phyloP scores from a whole-genome alignment of 2,329 filamentous ascomycete genomes.

The Colletotrichum costaricense region DNA sequence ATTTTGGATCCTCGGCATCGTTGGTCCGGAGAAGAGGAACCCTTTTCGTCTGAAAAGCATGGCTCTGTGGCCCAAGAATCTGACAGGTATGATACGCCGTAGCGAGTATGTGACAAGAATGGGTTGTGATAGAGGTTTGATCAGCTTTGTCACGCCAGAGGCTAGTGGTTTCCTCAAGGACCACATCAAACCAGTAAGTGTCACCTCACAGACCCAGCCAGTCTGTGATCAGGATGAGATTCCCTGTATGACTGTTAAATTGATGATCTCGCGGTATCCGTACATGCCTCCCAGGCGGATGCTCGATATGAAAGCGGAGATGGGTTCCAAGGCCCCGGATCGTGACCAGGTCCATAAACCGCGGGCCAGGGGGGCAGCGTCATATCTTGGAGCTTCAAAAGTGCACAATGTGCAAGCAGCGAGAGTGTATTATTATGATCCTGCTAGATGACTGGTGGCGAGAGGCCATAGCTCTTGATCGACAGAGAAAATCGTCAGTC shows the following conservation, averaged over 20 bases:
- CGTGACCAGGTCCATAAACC: neutral
- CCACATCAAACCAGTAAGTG: neutral
- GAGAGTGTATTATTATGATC: neutral
- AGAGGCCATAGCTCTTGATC: neutral
- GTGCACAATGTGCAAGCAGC: neutral
- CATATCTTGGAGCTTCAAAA: neutral
- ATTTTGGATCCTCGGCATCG: too few species aligned
- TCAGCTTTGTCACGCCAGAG: neutral
- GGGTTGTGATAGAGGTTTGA: neutral
- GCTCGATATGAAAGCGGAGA: neutral
- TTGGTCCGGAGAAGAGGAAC: too few species aligned
- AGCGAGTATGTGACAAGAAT: neutral
- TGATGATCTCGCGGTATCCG: neutral
- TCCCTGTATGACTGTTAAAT: neutral
- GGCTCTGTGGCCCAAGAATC: neutral
- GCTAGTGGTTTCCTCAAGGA: neutral
- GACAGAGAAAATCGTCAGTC: constrained; percentile 5
- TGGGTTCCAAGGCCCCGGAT: neutral
- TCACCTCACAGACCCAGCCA: neutral
- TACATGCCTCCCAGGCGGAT: neutral
- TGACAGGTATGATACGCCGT: neutral
- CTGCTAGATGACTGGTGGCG: constrained; percentile 5
- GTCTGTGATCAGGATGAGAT: neutral
- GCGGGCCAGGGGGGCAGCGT: neutral
- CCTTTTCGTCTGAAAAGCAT: neutral